Conservation (phyloP, 1,139 yeast species). For the Candida albicans region DNA sequence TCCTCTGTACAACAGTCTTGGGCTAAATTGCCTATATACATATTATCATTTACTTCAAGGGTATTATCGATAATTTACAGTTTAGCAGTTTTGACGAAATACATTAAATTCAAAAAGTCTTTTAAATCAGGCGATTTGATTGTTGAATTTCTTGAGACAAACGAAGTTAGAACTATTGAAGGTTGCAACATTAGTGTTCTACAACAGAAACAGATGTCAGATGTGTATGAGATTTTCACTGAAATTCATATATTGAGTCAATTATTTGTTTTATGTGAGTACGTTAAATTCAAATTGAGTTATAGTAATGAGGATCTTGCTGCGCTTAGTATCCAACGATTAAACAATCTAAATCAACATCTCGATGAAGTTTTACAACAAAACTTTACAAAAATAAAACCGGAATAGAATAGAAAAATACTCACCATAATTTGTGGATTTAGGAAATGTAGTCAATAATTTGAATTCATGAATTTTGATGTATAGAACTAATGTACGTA, state of each 20-base stretch:
- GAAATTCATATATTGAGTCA: constrained; percentile 15
- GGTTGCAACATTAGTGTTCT: neutral
- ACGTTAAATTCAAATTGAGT: constrained; percentile 21
- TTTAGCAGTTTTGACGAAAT: constrained; percentile 25
- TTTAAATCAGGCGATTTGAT: constrained; percentile 6
- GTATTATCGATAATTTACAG: constrained; percentile 30
- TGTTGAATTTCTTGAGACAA: constrained; percentile 11
- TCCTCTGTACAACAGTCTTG: constrained; percentile 34
- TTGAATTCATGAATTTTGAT: neutral
- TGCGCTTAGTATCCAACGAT: constrained; percentile 18
- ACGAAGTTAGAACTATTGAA: constrained; percentile 7
- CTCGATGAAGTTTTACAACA: constrained; percentile 19
- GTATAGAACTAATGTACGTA: neutral
- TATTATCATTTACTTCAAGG: constrained; percentile 26
- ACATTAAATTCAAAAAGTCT: constrained; percentile 17
- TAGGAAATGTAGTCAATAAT: too few species aligned
- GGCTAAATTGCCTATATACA: constrained; percentile 38
- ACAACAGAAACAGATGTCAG: neutral
- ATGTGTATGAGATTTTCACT: constrained; percentile 15
- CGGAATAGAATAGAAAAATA: too few species aligned
- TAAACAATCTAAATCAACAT: constrained; percentile 22
- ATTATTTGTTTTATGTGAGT: constrained; percentile 19
- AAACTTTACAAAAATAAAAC: neutral
- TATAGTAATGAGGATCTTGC: constrained; percentile 15
- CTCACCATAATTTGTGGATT: neutral